These are phyloP conservation scores for Jaminaea rosea DNA, from an alignment of 1,284 basidiomycete genomes.

Conservation along the genomic window DNA sequence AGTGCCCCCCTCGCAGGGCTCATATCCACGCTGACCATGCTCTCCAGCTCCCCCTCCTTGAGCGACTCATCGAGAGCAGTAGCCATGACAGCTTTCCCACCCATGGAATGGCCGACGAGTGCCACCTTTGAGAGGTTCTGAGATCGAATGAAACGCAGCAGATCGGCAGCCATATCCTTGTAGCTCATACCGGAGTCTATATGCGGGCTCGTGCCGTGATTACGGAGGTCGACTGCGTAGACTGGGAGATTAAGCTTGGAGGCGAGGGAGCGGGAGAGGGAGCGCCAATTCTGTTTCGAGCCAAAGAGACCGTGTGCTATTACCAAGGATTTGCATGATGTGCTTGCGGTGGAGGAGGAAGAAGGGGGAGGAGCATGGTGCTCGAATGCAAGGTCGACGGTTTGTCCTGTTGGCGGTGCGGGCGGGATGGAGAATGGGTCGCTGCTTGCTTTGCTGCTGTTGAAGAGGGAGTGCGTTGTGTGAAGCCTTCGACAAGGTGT, in stretches of 20 bases:
- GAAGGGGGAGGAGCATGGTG: neutral
- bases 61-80: conserved; percentile 57
- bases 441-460: too few relatives aligned
- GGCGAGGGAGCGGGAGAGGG: conserved; percentile 60
- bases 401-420: neutral
- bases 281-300: conserved; percentile 70
- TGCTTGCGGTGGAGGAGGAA: neutral
- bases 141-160: conserved; percentile 54
- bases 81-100: conserved; percentile 76
- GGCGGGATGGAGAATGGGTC: neutral
- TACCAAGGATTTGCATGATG: neutral
- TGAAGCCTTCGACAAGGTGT: too few relatives aligned
- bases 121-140: conserved; percentile 53
- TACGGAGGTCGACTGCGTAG: conserved; percentile 71
- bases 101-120: conserved; percentile 78
- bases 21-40: conserved; percentile 70
- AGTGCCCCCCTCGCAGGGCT: conserved; percentile 60
- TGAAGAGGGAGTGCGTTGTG: too few relatives aligned
- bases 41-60: conserved; percentile 20
- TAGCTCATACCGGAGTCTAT: conserved; percentile 60
- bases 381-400: neutral
- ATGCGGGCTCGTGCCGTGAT: conserved; percentile 72
- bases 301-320: conserved; percentile 48
- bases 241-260: conserved; percentile 57
- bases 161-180: conserved; percentile 60